Evolutionary conservation across 768 basidiomycete genomes (phyloP).

Genomic region (Mycena galericulata): DNA sequence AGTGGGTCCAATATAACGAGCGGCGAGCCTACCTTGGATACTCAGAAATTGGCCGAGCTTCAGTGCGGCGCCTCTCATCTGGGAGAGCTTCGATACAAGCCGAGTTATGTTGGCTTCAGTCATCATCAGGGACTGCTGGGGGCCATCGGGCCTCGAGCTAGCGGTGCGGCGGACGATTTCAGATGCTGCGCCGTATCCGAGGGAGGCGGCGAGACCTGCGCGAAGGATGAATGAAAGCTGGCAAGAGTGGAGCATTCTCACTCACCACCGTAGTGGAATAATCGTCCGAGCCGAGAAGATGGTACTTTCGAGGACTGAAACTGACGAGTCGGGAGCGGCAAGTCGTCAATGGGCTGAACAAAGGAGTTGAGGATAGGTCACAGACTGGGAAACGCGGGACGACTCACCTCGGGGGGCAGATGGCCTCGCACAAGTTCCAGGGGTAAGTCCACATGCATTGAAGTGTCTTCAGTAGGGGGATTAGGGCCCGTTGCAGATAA

Average conservation of each 20-base stretch:
- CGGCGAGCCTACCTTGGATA: slow-evolving; percentile 80
- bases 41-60: slow-evolving; percentile 98
- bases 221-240: background rate
- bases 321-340: slow-evolving; percentile 48
- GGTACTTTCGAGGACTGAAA: slow-evolving; percentile 90
- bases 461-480: too few relatives aligned
- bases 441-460: too few relatives aligned
- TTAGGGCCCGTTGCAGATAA: too few relatives aligned
- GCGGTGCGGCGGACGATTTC: slow-evolving; percentile 84
- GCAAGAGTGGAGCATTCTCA: background rate
- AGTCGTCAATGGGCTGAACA: slow-evolving; percentile 26
- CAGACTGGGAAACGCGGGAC: background rate
- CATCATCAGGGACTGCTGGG: slow-evolving; percentile 75
- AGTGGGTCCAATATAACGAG: background rate
- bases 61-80: slow-evolving; percentile 96
- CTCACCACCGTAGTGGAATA: slow-evolving; percentile 95
- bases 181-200: slow-evolving; percentile 90
- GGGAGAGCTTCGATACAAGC: slow-evolving; percentile 90
- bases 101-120: slow-evolving; percentile 92
- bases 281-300: slow-evolving; percentile 86
- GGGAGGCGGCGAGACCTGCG: slow-evolving; percentile 90
- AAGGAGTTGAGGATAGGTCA: slow-evolving; percentile 14
- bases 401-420: slow-evolving; percentile 3
- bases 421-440: background rate
- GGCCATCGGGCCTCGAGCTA: slow-evolving; percentile 45